Conservation (phyloP, 192 early-diverging fungal species). For the Spinellus fusiger region DNA sequence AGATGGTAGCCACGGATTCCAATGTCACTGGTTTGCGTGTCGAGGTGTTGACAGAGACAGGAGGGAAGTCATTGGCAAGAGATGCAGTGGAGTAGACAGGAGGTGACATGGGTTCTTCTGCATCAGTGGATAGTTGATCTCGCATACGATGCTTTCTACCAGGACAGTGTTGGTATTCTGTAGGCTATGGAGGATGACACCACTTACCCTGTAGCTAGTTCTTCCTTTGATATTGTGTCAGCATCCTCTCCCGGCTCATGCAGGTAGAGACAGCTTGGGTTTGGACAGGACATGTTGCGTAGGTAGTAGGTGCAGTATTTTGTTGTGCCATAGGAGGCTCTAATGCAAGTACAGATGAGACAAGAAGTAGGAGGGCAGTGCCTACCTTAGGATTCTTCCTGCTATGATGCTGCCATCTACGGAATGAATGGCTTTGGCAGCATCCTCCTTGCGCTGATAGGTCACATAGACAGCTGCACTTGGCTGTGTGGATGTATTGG, state of each 20-base stretch:
- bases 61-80: slow-evolving; percentile 18
- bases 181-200: neutral
- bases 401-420: slow-evolving; percentile 91
- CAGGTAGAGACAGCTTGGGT: slow-evolving; percentile 89
- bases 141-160: slow-evolving; percentile 41
- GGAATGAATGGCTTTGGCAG: slow-evolving; percentile 83
- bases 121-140: slow-evolving; percentile 31
- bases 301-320: slow-evolving; percentile 98
- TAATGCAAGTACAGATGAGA: slow-evolving; percentile 14
- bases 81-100: slow-evolving; percentile 16
- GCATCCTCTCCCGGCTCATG: slow-evolving; percentile 93
- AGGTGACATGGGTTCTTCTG: slow-evolving; percentile 14
- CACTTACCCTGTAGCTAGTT: slow-evolving; percentile 62
- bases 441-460: slow-evolving; percentile 87
- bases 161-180: neutral
- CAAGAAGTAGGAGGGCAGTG: neutral
- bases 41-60: slow-evolving; percentile 2
- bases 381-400: slow-evolving; percentile 75
- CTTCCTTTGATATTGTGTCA: slow-evolving; percentile 89
- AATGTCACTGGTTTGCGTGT: slow-evolving; percentile 7
- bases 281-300: slow-evolving; percentile 87
- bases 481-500: slow-evolving; percentile 34
- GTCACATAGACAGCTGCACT: slow-evolving; percentile 90
- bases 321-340: slow-evolving; percentile 95
- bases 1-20: slow-evolving; percentile 12